Base-by-base conservation (phyloP, 768 basidiomycete genomes). In the Porpolomopsis calyptriformis region DNA sequence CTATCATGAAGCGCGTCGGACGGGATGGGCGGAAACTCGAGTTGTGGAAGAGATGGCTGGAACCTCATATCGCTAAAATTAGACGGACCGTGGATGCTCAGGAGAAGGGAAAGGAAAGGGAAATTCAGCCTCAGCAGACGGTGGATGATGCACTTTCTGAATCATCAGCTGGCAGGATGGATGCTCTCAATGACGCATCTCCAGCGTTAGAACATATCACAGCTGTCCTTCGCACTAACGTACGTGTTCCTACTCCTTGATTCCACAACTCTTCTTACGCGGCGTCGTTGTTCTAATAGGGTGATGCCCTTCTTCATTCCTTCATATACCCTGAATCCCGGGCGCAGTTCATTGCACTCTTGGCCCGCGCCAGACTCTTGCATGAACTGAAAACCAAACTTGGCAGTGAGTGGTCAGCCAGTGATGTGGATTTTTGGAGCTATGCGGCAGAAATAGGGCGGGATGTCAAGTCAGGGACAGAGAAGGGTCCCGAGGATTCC, bases 241-340 rank as follows among this genome's bases (percentile, higher is more conserved):
- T 85, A 63, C 53, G 82, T 57, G 43, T n/a, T 27, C 40, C 37
- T 22, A 22, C 40, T 33, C 22, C 16, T 40, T 19, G 7, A 12
- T 16, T n/a, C 19, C 2, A 39, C 16, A 16, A 25, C 3, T 16
- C 45, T 5, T n/a, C n/a, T n/a, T n/a, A n/a, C n/a, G n/a, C n/a
- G n/a, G n/a, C n/a, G n/a, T n/a, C n/a, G n/a, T 48, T 47, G 20
- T 25, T 31, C 3, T 12, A 23, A 26, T 16, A 88, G 86, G 74
- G 73, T 29, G 64, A 68, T 22, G 60, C 71, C 2, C 62, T 90
- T 36, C 60, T 87, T 33, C 67, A 62, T 11, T 62, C 70, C 1
- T 85, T 87, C 55, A 63, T 85, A 34, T 89, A 74, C 55, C 86
- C 87, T 1, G 82, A 86, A 47, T 86, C 87, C 10, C 76, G 86